A percentile compares a stretch with the other conserved stretches of the same genome.
Evolutionary conservation across 2,329 filamentous ascomycete genomes (phyloP).

Genomic region (Penicillium sp.): DNA sequence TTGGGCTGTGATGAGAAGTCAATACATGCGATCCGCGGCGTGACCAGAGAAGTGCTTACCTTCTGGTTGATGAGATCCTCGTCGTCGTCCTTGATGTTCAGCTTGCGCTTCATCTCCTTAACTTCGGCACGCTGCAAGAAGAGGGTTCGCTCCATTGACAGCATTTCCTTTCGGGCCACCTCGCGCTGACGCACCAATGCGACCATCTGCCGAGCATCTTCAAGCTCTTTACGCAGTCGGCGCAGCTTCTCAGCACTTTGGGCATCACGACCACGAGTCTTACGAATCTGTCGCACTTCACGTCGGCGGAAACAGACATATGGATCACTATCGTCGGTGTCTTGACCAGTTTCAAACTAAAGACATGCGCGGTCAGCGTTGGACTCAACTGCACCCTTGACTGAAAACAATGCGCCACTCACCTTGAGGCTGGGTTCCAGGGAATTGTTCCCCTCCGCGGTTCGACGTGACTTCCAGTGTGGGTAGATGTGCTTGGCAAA

Average conservation of each 20-base stretch:
- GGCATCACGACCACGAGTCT: conserved; percentile 89
- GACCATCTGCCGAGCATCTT: conserved; percentile 81
- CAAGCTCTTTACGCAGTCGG: conserved; percentile 84
- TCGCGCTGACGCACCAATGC: conserved; percentile 78
- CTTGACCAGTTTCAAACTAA: conserved; percentile 83
- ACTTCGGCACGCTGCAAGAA: conserved; percentile 81
- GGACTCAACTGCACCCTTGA: neutral
- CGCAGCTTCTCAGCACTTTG: conserved; percentile 94
- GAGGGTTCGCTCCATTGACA: conserved; percentile 71
- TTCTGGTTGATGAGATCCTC: conserved; percentile 95
- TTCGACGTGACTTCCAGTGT: conserved; percentile 78
- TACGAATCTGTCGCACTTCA: conserved; percentile 90
- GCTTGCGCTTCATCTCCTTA: conserved; percentile 83
- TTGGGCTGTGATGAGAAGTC: conserved; percentile 60
- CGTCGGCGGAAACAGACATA: conserved; percentile 97
- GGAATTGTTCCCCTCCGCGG: conserved; percentile 64
- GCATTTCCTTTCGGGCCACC: conserved; percentile 71
- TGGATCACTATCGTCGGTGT: conserved; percentile 92
- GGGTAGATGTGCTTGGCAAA: conserved; percentile 81
- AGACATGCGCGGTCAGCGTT: conserved; percentile 15
- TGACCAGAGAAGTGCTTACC: conserved; percentile 52
- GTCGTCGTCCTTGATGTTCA: conserved; percentile 88
- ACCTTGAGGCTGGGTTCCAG: conserved; percentile 77
- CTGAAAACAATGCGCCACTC: conserved; percentile 15
- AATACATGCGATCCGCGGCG: conserved; percentile 35